Conservation (phyloP, 1,284 basidiomycete species). For the Fomitiporia mediterranea region DNA sequence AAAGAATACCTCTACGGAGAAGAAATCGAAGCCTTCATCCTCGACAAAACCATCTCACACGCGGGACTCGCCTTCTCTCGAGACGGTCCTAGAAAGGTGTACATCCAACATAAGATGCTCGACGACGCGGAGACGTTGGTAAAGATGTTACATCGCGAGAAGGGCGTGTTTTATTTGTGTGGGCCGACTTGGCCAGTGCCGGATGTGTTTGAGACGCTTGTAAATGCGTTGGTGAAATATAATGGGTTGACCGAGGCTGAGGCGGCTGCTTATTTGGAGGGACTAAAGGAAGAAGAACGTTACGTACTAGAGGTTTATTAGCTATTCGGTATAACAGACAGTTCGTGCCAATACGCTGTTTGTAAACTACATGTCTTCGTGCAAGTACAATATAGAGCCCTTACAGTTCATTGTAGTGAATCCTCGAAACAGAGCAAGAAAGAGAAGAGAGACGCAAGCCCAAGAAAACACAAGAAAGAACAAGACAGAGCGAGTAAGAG, state of each 20-base stretch:
- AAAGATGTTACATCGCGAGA: constrained; percentile 62
- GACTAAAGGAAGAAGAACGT: constrained; percentile 94
- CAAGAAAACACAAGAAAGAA: neutral
- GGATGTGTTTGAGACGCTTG: constrained; percentile 91
- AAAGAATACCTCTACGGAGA: constrained; percentile 97
- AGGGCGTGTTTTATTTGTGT: constrained; percentile 93
- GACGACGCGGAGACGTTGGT: constrained; percentile 81
- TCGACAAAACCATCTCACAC: constrained; percentile 80
- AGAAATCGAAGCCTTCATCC: constrained; percentile 81
- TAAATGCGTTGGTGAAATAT: constrained; percentile 72
- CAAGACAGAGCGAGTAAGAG: neutral
- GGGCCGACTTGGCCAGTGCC: constrained; percentile 99
- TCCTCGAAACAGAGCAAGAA: too few relatives aligned
- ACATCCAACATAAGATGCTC: constrained; percentile 98
- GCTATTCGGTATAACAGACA: neutral
- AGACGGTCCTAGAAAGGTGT: constrained; percentile 88
- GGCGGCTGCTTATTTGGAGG: constrained; percentile 84
- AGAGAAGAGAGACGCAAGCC: too few relatives aligned
- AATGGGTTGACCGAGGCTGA: constrained; percentile 60
- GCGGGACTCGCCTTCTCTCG: constrained; percentile 97
- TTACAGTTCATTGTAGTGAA: too few relatives aligned
- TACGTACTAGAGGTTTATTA: constrained; percentile 88
- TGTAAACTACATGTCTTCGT: neutral
- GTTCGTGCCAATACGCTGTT: neutral
- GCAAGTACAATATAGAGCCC: neutral